Base-by-base conservation (phyloP, 495 filamentous ascomycete species). In the Trichoderma orchidacearum region DNA sequence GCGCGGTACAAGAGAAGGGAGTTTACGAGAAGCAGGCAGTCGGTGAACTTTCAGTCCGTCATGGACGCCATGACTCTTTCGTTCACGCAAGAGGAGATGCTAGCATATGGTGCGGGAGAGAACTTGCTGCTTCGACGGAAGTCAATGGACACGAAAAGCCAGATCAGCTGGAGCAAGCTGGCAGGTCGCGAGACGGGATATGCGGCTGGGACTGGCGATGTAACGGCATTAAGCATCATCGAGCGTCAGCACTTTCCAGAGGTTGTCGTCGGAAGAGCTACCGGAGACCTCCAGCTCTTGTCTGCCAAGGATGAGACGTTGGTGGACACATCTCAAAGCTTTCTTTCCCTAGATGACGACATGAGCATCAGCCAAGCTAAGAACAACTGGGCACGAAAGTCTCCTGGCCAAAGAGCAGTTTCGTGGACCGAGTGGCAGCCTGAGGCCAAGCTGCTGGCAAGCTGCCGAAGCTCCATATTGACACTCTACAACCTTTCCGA, bases 21-120 rank as follows among this genome's bases (percentile, higher is more conserved):
- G 18, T 48, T 48, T 48, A 23, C 41, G 18, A 48, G 41, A 23
- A 48, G 21, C 21, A n/a, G 23, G 18, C 63, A 63, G 36, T 60
- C 62, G 12, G 63, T 63, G 8, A 61, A 60, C 1, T 69, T 72
- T 29, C 68, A 70, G 23, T 60, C 74, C 12, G 62, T 75, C 17
- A 62, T 77, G 8, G 73, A 74, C 48, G 71, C 70, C 11, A n/a
- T 17, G 9, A 55, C 66, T 9, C 60, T 68, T 3, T 63, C 64
- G 12, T 64, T 60, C 2, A 59, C 57, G 5, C 62, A 62, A n/a
- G 57, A 69, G 21, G 72, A 77, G 59, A 32, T 76, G 18, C 62
- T 75, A 1, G 65, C 70, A 1, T 74, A 70, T 68, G 75, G 75
- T 11, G 69, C 72, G 1, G 75, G 75, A 1, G 70, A 77, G 54